These are phyloP conservation scores for Hygrocybe punicea DNA, from an alignment of 768 basidiomycete species.

Conservation along the genomic window DNA sequence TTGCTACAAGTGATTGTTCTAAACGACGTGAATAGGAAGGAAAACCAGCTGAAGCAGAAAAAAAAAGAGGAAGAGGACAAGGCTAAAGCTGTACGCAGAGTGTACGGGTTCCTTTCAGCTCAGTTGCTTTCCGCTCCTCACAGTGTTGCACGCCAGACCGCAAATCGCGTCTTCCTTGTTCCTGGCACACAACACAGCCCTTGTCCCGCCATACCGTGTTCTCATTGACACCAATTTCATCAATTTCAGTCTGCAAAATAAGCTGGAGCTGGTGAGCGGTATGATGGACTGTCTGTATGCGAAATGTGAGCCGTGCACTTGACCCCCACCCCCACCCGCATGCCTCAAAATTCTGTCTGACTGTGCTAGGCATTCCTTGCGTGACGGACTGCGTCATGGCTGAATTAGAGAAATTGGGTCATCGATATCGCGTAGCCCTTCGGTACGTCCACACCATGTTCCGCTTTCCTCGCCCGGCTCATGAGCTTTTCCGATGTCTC, in stretches of 20 bases:
- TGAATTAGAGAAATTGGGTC: conserved; percentile 95
- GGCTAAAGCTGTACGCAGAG: conserved; percentile 68
- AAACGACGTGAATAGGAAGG: conserved; percentile 60
- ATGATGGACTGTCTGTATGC: conserved; percentile 99
- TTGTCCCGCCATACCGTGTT: conserved; percentile 95
- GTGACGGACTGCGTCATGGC: conserved; percentile 99
- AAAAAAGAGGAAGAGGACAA: conserved; percentile 80
- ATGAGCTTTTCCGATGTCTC: neutral
- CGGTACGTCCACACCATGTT: conserved; percentile 54
- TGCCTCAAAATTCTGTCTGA: neutral
- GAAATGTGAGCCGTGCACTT: conserved; percentile 61
- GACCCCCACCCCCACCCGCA: neutral
- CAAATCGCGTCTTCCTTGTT: conserved; percentile 90
- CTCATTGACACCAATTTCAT: conserved; percentile 99
- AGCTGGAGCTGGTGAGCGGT: conserved; percentile 90
- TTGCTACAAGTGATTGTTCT: neutral
- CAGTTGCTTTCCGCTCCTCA: conserved; percentile 2
- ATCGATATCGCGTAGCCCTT: conserved; percentile 89
- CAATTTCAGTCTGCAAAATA: conserved; percentile 97
- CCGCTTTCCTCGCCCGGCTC: neutral
- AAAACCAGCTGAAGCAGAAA: conserved; percentile 86
- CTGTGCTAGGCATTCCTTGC: conserved; percentile 81
- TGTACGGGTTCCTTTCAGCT: conserved; percentile 51
- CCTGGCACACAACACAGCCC: conserved; percentile 90
- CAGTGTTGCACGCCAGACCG: conserved; percentile 46